These are phyloP conservation scores for Cladosporium sp. DNA, from an alignment of 2,329 filamentous ascomycete species.

Conservation along the genomic window DNA sequence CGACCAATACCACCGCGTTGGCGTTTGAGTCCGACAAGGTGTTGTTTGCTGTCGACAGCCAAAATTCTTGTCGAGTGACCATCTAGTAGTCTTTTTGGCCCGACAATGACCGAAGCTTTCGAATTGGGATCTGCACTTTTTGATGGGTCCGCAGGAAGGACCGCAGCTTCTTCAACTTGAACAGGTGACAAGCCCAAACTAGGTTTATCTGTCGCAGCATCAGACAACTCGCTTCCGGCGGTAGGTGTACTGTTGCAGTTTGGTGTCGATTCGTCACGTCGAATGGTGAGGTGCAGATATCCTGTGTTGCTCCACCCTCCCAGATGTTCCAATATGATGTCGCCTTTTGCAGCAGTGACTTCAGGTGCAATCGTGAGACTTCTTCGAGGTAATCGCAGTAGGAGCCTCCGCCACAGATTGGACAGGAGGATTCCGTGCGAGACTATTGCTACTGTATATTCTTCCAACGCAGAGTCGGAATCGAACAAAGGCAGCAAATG, in stretches of 20 bases:
- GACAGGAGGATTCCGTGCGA: constrained; percentile 80
- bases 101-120: not conserved
- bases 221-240: not conserved
- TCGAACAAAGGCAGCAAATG: constrained; percentile 58
- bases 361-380: constrained; percentile 44
- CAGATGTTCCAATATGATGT: constrained; percentile 47
- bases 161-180: not conserved
- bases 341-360: constrained; percentile 34
- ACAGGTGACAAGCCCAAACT: not conserved
- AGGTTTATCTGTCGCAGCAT: not conserved
- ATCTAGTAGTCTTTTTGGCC: constrained; percentile 16
- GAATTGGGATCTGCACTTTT: not conserved
- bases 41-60: constrained; percentile 64
- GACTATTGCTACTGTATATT: constrained; percentile 60
- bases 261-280: not conserved
- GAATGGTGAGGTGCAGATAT: constrained; percentile 45
- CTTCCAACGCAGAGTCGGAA: constrained; percentile 21
- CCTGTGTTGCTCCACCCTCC: constrained; percentile 65
- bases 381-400: constrained; percentile 49
- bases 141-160: not conserved
- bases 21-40: constrained; percentile 70
- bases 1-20: constrained; percentile 81
- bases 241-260: not conserved
- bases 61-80: constrained; percentile 52
- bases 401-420: constrained; percentile 61